phyloP scores from a whole-genome alignment of 768 basidiomycete species.

The Dacryopinax primogenitus region DNA sequence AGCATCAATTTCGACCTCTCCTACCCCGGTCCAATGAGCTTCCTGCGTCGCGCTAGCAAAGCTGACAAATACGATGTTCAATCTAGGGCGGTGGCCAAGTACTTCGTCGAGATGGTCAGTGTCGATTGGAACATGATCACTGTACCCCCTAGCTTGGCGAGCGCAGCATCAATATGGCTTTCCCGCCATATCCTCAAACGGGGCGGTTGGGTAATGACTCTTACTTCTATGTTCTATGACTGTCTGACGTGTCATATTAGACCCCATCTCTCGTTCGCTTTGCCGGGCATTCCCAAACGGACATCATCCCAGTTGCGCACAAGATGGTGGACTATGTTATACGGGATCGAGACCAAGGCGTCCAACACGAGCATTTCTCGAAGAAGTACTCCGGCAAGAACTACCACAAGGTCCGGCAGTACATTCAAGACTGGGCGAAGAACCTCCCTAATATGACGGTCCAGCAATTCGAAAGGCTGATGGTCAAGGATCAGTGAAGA shows the following conservation, averaged over 20 bases:
- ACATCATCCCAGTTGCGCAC: constrained; percentile 67
- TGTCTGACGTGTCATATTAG: constrained; percentile 33
- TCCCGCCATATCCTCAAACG: constrained; percentile 66
- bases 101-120: constrained; percentile 72
- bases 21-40: constrained; percentile 81
- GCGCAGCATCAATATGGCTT: constrained; percentile 79
- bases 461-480: neutral
- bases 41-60: constrained; percentile 78
- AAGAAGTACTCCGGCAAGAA: constrained; percentile 80
- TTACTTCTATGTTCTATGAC: constrained; percentile 8
- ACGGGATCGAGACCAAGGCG: constrained; percentile 32
- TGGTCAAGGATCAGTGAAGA: neutral
- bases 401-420: constrained; percentile 16
- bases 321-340: constrained; percentile 81
- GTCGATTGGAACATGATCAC: constrained; percentile 69
- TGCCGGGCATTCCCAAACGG: constrained; percentile 68
- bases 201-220: constrained; percentile 65
- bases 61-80: constrained; percentile 84
- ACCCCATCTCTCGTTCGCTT: constrained; percentile 77
- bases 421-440: neutral
- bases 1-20: constrained; percentile 76
- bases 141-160: constrained; percentile 61
- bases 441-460: neutral
- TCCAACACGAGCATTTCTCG: constrained; percentile 63
- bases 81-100: constrained; percentile 78